Evolutionary conservation across 441 rosid genomes (phyloP).

Genomic region (Sinapis alba): DNA sequence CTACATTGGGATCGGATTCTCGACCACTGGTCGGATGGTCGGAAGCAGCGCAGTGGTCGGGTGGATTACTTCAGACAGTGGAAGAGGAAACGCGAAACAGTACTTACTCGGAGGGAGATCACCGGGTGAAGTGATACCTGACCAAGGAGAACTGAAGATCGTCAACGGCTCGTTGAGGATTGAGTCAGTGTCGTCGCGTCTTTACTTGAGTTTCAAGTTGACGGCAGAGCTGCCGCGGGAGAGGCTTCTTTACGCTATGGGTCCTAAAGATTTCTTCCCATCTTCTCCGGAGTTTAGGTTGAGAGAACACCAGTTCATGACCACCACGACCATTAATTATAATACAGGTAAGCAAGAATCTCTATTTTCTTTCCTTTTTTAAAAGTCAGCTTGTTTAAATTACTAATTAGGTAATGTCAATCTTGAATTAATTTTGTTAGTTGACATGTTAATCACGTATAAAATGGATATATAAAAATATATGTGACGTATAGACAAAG

Average conservation of each 20-base stretch:
- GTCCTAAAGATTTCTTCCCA: constrained; percentile 57
- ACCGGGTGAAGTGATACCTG: constrained; percentile 47
- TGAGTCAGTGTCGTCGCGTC: constrained; percentile 48
- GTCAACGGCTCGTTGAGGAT: constrained; percentile 41
- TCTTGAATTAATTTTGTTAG: not conserved
- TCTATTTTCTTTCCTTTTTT: not conserved
- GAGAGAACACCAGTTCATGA: constrained; percentile 53
- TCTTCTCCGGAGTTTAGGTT: constrained; percentile 47
- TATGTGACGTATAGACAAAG: not conserved
- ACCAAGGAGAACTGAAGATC: constrained; percentile 55
- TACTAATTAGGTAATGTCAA: constrained; percentile 9
- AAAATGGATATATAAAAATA: not conserved
- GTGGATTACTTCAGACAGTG: constrained; percentile 55
- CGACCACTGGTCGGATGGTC: constrained; percentile 56
- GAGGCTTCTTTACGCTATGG: constrained; percentile 57
- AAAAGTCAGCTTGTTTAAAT: not conserved
- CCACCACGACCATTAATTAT: constrained; percentile 55
- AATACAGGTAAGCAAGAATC: constrained; percentile 52
- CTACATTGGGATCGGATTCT: constrained; percentile 75
- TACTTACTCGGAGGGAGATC: constrained; percentile 52
- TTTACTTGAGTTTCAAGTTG: constrained; percentile 69
- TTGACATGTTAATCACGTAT: not conserved
- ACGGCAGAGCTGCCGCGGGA: constrained; percentile 48
- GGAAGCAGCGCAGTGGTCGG: constrained; percentile 87
- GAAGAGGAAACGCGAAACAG: constrained; percentile 38